phyloP scores from a whole-genome alignment of 2,329 filamentous ascomycete species.

The Ceratocystiopsis minuta region DNA sequence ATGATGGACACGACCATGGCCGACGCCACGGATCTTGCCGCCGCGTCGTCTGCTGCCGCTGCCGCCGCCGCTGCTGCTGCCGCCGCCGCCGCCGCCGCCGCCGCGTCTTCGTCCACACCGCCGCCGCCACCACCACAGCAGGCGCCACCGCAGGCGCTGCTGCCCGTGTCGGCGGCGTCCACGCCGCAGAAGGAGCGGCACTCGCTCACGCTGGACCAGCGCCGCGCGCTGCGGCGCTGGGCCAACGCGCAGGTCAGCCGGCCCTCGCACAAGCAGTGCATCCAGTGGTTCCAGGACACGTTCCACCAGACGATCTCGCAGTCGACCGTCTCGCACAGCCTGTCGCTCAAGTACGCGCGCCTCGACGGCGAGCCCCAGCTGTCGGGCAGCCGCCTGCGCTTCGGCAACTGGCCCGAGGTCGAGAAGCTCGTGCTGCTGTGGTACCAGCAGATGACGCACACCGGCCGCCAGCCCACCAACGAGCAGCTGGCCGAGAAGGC shows the following conservation, averaged over 20 bases:
- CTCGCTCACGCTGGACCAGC: conserved; percentile 43
- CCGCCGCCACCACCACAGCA: background rate
- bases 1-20: background rate
- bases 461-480: conserved; percentile 40
- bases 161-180: conserved; percentile 1
- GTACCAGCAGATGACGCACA: conserved; percentile 32
- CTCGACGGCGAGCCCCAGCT: conserved; percentile 43
- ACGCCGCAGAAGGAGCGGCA: conserved; percentile 31
- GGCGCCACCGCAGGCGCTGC: background rate
- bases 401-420: conserved; percentile 47
- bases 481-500: conserved; percentile 45
- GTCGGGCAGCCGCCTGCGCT: conserved; percentile 42
- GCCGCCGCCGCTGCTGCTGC: conserved; percentile 8
- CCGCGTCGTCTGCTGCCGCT: background rate
- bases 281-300: conserved; percentile 41
- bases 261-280: conserved; percentile 42
- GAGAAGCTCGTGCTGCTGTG: conserved; percentile 38
- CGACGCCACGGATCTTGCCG: conserved; percentile 2
- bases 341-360: conserved; percentile 43
- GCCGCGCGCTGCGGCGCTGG: conserved; percentile 41
- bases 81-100: conserved; percentile 5
- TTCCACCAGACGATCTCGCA: conserved; percentile 44
- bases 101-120: background rate
- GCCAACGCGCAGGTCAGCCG: conserved; percentile 36
- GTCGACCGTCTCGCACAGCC: conserved; percentile 43